A percentile compares a stretch with the other conserved stretches of the same genome.
These are phyloP conservation scores for Ruellia speciosa DNA, from an alignment of 305 asterid species.

Conservation along the genomic window DNA sequence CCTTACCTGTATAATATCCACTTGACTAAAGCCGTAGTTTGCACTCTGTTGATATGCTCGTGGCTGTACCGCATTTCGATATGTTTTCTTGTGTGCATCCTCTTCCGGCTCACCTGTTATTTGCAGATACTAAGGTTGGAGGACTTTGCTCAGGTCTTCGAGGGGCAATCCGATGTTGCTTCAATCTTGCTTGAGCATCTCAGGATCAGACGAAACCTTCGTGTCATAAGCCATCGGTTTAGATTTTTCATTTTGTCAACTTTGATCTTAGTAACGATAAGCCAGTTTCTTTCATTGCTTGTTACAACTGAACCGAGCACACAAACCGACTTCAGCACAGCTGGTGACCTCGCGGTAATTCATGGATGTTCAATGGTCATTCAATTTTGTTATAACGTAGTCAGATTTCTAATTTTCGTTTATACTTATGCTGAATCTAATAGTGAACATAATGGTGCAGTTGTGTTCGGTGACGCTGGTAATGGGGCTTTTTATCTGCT, in stretches of 20 bases:
- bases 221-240: slow-evolving; percentile 79
- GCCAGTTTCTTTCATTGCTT: slow-evolving; percentile 69
- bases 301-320: slow-evolving; percentile 48
- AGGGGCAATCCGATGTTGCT: slow-evolving; percentile 56
- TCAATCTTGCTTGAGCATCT: slow-evolving; percentile 69
- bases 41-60: slow-evolving; percentile 56
- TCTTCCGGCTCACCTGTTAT: slow-evolving; percentile 67
- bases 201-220: slow-evolving; percentile 65
- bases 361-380: not conserved
- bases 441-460: slow-evolving; percentile 30
- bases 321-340: slow-evolving; percentile 34
- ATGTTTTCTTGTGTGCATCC: slow-evolving; percentile 70
- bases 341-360: slow-evolving; percentile 80
- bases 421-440: not conserved
- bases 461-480: slow-evolving; percentile 71
- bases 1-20: slow-evolving; percentile 54
- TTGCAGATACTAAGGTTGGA: slow-evolving; percentile 73
- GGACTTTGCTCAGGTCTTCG: slow-evolving; percentile 70
- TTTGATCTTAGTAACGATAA: slow-evolving; percentile 58
- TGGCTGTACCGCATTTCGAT: slow-evolving; percentile 77
- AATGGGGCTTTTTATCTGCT: slow-evolving; percentile 74
- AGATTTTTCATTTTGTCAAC: slow-evolving; percentile 63
- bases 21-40: slow-evolving; percentile 46
- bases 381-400: too few species aligned
- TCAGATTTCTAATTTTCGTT: too few species aligned